Evolutionary conservation across 768 basidiomycete species (phyloP), one percentile per base, ranked within the genome.

Genomic region (Scleroderma citrinum): DNA sequence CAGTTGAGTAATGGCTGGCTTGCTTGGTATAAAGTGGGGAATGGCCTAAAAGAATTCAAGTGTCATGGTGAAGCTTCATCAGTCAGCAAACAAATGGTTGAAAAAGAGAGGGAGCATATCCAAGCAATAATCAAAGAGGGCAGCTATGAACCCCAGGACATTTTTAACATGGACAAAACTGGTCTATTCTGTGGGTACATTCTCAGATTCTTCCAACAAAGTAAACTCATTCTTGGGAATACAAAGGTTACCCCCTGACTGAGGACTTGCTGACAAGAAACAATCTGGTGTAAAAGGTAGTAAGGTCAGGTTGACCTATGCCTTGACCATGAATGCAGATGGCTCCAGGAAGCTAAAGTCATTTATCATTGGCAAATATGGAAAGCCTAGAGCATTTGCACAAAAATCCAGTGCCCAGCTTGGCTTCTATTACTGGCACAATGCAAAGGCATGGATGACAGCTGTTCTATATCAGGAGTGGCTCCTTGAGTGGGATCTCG

Each of bases 361-460:
- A 4, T 56, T 71, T 44, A 49, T 69, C 45, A 72, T 71, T 56
- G 70, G 71, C 3, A 67, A 69, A 29, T 29, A 8, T 8, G 26
- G 8, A 8, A 29, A 50, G 30, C 71, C 71, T 14, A 55, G 57
- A 12, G 49, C 56, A 10, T 72, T 72, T 50, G 32, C 58, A 2
- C 58, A 58, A 30, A 66, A 69, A 57, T 7, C 48, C 23, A 47
- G 31, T 11, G 11, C 20, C 10, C 55, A 66, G 44, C 58, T 70
- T 20, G 63, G 69, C 1, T 72, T 70, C 48, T 51, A 60, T 48
- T 72, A 72, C 42, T 56, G 57, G 8, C 66, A 65, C 56, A 73
- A 71, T 54, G 54, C 55, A 19, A 73, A 67, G 46, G 67, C 68
- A 2, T 72, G 69, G 70, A 73, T 72, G 70, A 71, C 64, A 0